Conservation (phyloP, 495 filamentous ascomycete species). For the Pyronema domesticum region DNA sequence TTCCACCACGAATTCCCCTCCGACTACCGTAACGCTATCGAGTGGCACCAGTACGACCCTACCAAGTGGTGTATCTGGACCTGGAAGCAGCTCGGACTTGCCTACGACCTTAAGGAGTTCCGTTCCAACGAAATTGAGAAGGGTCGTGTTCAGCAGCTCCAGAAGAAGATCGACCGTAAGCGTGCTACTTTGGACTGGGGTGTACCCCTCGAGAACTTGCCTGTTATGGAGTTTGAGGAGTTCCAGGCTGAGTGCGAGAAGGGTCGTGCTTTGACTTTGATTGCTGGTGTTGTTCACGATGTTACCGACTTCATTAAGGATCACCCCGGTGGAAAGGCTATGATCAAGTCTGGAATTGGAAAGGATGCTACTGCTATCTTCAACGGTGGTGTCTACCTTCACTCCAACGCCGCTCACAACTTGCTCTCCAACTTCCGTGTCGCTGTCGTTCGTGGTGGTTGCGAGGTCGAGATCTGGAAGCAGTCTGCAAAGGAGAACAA, state of each 20-base stretch:
- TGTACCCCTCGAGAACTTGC: slow-evolving; percentile 78
- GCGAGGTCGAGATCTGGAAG: slow-evolving; percentile 99
- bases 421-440: slow-evolving; percentile 90
- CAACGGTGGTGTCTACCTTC: slow-evolving; percentile 96
- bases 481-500: slow-evolving; percentile 79
- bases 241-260: slow-evolving; percentile 76
- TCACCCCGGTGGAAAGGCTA: slow-evolving; percentile 89
- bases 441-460: slow-evolving; percentile 87
- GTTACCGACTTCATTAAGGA: slow-evolving; percentile 88
- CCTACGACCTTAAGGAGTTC: slow-evolving; percentile 94
- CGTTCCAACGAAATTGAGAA: slow-evolving; percentile 97
- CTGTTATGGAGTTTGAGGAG: slow-evolving; percentile 93
- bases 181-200: slow-evolving; percentile 88
- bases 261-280: slow-evolving; percentile 68
- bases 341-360: slow-evolving; percentile 82
- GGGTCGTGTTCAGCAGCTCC: slow-evolving; percentile 85
- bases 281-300: slow-evolving; percentile 94
- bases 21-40: slow-evolving; percentile 95
- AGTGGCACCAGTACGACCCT: slow-evolving; percentile 97
- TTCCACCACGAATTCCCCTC: slow-evolving; percentile 99
- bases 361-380: slow-evolving; percentile 98
- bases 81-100: slow-evolving; percentile 85
- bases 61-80: slow-evolving; percentile 96
- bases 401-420: slow-evolving; percentile 97
- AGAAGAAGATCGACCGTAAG: slow-evolving; percentile 99